Conservation (phyloP, 116 monocot species). For the Zostera marina region DNA sequence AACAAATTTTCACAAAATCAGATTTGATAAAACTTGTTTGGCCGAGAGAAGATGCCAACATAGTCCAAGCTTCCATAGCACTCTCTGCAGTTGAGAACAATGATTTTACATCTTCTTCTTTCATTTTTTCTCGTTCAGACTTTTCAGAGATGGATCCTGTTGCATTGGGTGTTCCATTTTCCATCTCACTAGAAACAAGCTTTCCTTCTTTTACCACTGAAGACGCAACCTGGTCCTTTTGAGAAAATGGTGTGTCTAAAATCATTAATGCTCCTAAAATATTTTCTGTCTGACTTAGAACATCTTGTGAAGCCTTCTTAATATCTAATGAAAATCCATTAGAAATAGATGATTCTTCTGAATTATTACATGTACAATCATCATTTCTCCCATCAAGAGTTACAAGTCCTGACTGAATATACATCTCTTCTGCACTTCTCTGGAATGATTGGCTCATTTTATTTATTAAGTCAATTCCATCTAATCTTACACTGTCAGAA, state of each 20-base stretch:
- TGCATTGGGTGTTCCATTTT: constrained; percentile 5
- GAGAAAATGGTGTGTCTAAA: constrained; percentile 36
- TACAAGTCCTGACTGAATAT: constrained; percentile 75
- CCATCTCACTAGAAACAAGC: constrained; percentile 7
- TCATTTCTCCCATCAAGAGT: constrained; percentile 10
- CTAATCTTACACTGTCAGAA: constrained; percentile 37
- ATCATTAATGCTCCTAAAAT: constrained; percentile 76
- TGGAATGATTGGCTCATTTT: constrained; percentile 35
- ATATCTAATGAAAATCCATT: constrained; percentile 40
- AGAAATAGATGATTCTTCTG: constrained; percentile 5
- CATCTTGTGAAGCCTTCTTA: constrained; percentile 46
- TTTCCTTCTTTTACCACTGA: constrained; percentile 7
- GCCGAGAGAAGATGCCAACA: constrained; percentile 87
- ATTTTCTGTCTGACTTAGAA: constrained; percentile 65
- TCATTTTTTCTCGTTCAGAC: constrained; percentile 15
- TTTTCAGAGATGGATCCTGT: constrained; percentile 9
- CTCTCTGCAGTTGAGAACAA: constrained; percentile 88
- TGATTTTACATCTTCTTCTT: constrained; percentile 43
- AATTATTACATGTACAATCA: constrained; percentile 10
- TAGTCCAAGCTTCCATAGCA: constrained; percentile 98
- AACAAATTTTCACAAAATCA: constrained; percentile 92
- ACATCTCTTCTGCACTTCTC: constrained; percentile 58
- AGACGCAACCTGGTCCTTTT: constrained; percentile 22
- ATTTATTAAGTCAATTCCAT: constrained; percentile 53
- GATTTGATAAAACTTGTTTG: constrained; percentile 84